A percentile compares a stretch with the other conserved stretches of the same genome.
These are phyloP conservation scores for Boletus vermiculosoides DNA, from an alignment of 768 basidiomycete genomes.

Conservation along the genomic window DNA sequence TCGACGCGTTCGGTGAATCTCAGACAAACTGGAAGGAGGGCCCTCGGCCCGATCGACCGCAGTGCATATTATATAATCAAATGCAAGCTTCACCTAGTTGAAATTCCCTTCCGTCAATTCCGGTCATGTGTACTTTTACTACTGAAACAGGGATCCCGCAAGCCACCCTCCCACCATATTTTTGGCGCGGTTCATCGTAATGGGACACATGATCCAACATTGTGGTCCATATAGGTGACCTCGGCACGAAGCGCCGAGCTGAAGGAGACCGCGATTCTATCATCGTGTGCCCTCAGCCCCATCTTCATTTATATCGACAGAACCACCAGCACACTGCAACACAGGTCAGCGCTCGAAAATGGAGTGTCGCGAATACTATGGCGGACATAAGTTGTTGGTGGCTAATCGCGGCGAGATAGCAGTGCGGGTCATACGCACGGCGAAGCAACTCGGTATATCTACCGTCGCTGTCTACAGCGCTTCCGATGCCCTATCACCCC, in stretches of 20 bases:
- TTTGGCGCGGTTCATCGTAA: not conserved
- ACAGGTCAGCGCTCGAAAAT: not conserved
- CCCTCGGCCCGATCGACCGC: not conserved
- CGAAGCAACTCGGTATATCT: constrained; percentile 46
- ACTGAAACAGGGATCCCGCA: not conserved
- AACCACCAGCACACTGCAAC: not conserved
- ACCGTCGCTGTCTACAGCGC: constrained; percentile 61
- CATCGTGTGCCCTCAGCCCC: not conserved
- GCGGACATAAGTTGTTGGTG: constrained; percentile 54
- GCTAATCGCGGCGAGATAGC: constrained; percentile 77
- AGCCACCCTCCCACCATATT: not conserved
- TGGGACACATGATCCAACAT: not conserved
- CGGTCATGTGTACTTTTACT: not conserved
- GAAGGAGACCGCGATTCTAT: not conserved
- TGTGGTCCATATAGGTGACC: not conserved
- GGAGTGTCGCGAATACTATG: constrained; percentile 16
- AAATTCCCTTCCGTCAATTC: not conserved
- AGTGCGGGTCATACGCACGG: constrained; percentile 58
- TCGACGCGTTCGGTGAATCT: too few relatives aligned
- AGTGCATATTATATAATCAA: not conserved
- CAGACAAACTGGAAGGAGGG: not conserved
- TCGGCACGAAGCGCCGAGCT: too few relatives aligned
- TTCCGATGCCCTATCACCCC: constrained; percentile 56
- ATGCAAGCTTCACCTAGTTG: not conserved
- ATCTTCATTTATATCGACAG: not conserved